phyloP scores from a whole-genome alignment of 352 stramenopile species.

The Peronospora destructor region DNA sequence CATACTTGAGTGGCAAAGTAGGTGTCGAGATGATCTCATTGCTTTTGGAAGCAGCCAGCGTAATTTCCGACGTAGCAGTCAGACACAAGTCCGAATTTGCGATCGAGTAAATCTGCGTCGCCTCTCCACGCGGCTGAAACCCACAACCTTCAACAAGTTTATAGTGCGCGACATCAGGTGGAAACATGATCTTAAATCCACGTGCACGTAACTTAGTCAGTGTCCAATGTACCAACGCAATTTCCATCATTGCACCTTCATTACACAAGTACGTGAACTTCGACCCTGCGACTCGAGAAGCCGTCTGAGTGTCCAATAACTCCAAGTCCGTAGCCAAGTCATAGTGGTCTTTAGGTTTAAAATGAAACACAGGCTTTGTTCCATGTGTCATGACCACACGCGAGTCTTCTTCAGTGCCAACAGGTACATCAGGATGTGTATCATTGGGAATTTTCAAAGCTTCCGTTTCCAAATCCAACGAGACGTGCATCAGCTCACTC shows the following conservation, averaged over 20 bases:
- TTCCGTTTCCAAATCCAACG: conserved; percentile 49
- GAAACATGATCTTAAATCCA: conserved; percentile 70
- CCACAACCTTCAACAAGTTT: conserved; percentile 79
- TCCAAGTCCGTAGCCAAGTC: conserved; percentile 60
- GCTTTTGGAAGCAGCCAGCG: conserved; percentile 70
- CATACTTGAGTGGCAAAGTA: conserved; percentile 64
- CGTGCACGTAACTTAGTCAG: conserved; percentile 57
- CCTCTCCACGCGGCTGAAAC: conserved; percentile 81
- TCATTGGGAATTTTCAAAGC: conserved; percentile 74
- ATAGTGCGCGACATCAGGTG: conserved; percentile 77
- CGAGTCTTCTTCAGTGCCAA: conserved; percentile 54
- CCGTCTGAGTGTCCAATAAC: conserved; percentile 68
- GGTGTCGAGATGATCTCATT: conserved; percentile 57
- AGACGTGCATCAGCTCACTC: conserved; percentile 35
- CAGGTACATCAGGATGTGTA: conserved; percentile 60
- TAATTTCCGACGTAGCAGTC: conserved; percentile 81
- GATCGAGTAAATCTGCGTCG: conserved; percentile 85
- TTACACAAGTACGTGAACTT: conserved; percentile 86
- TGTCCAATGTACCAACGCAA: conserved; percentile 78
- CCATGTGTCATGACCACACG: conserved; percentile 44
- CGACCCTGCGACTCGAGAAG: conserved; percentile 61
- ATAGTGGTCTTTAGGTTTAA: conserved; percentile 61
- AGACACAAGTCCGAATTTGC: conserved; percentile 80
- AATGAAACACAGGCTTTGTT: conserved; percentile 51
- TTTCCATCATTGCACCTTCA: conserved; percentile 83